phyloP scores from a whole-genome alignment of 345 rosid genomes.

The Alliaria petiolata region DNA sequence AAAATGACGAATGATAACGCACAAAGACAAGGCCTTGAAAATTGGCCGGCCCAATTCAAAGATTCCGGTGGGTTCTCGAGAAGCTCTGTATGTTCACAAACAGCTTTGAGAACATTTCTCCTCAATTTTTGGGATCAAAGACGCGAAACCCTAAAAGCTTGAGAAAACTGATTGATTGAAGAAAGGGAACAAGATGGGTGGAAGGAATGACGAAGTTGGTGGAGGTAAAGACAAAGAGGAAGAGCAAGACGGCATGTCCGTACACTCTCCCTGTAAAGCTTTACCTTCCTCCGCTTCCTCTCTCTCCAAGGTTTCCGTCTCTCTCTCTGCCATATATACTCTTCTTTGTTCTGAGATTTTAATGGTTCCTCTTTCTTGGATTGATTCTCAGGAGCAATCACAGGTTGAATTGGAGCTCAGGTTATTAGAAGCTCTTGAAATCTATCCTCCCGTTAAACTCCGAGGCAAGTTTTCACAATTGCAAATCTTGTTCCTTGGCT shows the following conservation, averaged over 20 bases:
- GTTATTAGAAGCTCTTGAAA: constrained; percentile 84
- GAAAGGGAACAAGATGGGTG: constrained; percentile 21
- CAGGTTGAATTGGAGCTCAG: constrained; percentile 95
- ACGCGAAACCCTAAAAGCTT: constrained; percentile 19
- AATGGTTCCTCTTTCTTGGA: background rate
- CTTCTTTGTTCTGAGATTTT: background rate
- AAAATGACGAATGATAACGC: background rate
- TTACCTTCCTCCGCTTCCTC: constrained; percentile 96
- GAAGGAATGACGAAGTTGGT: constrained; percentile 33
- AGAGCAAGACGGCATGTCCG: constrained; percentile 88
- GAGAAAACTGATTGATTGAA: background rate
- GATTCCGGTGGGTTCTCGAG: background rate
- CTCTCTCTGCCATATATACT: background rate
- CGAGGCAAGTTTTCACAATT: constrained; percentile 44
- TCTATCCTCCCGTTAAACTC: constrained; percentile 85
- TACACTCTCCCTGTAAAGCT: constrained; percentile 93
- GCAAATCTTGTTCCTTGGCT: background rate
- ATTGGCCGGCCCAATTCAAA: background rate
- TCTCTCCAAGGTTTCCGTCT: constrained; percentile 65
- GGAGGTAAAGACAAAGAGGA: constrained; percentile 21
- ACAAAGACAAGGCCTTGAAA: background rate
- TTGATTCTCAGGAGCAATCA: constrained; percentile 63
- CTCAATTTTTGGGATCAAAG: constrained; percentile 10
- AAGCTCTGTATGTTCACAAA: background rate
- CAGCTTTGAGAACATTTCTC: background rate